Conservation (phyloP, 2,329 filamentous ascomycete species). For the Aspergillaceae sp. region DNA sequence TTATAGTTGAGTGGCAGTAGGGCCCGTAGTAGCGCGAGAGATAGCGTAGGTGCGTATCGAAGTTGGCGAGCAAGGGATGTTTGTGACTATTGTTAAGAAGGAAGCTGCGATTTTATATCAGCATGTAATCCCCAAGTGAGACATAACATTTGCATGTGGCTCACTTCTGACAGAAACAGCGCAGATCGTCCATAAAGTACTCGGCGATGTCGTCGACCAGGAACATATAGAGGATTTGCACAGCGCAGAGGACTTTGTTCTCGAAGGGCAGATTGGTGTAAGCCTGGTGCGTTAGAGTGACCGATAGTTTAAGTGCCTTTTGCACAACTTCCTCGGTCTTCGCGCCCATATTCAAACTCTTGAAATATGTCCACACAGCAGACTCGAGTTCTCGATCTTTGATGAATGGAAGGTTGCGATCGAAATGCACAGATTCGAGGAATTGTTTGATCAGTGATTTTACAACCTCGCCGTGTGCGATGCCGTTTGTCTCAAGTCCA, state of each 20-base stretch:
- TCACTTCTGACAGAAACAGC: conserved; percentile 7
- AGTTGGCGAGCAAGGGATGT: conserved; percentile 1
- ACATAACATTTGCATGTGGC: background rate
- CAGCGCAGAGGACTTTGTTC: conserved; percentile 4
- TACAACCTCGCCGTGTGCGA: background rate
- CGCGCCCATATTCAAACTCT: conserved; percentile 2
- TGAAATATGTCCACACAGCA: conserved; percentile 6
- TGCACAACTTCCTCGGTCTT: conserved; percentile 1
- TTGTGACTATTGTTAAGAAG: background rate
- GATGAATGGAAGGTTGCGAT: conserved; percentile 1
- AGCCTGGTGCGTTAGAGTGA: conserved; percentile 3
- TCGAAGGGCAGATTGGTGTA: conserved; percentile 7
- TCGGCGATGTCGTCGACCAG: conserved; percentile 8
- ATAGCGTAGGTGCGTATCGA: conserved; percentile 5
- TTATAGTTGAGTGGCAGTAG: conserved; percentile 8
- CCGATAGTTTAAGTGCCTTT: conserved; percentile 4
- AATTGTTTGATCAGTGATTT: conserved; percentile 6
- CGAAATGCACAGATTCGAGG: conserved; percentile 7
- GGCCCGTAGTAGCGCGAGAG: conserved; percentile 5
- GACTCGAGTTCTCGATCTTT: conserved; percentile 3
- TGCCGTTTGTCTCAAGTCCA: background rate
- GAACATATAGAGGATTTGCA: conserved; percentile 9
- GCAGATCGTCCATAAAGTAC: conserved; percentile 5
- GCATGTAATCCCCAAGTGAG: background rate
- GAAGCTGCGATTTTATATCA: conserved; percentile 1